Conservation (phyloP, 2,329 filamentous ascomycete genomes). For the Fusarium multiceps region DNA sequence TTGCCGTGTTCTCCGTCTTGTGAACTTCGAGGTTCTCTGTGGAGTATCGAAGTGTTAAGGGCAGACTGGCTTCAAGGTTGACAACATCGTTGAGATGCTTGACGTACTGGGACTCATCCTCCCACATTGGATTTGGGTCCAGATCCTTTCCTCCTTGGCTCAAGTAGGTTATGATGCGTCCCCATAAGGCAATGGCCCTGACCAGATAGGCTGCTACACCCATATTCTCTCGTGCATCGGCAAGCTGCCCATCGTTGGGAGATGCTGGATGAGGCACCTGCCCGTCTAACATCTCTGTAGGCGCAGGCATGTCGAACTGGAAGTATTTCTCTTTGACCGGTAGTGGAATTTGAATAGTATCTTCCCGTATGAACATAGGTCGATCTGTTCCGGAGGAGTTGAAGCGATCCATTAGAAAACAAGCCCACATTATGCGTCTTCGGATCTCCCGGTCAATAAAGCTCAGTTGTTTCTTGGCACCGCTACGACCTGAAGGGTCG, state of each 20-base stretch:
- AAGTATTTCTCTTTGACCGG: constrained; percentile 93
- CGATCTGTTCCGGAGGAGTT: constrained; percentile 95
- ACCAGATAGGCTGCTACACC: constrained; percentile 93
- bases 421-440: constrained; percentile 96
- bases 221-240: constrained; percentile 84
- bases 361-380: constrained; percentile 90
- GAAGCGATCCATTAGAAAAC: constrained; percentile 96
- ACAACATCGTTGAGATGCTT: constrained; percentile 77
- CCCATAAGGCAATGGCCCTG: constrained; percentile 87
- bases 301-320: constrained; percentile 88
- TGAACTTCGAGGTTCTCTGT: constrained; percentile 86
- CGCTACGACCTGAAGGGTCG: constrained; percentile 75
- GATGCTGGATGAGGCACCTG: constrained; percentile 71
- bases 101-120: constrained; percentile 79
- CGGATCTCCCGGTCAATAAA: constrained; percentile 95
- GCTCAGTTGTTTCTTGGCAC: constrained; percentile 74
- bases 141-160: constrained; percentile 88
- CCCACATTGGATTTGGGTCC: constrained; percentile 84
- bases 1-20: constrained; percentile 84
- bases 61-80: constrained; percentile 75
- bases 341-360: constrained; percentile 87
- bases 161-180: constrained; percentile 86
- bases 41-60: constrained; percentile 77
- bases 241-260: constrained; percentile 71
- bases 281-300: constrained; percentile 85